A percentile compares a stretch with the other conserved stretches of the same genome.
Conservation (phyloP, 2,329 filamentous ascomycete genomes). For the Aspergillus aculeatinus region DNA sequence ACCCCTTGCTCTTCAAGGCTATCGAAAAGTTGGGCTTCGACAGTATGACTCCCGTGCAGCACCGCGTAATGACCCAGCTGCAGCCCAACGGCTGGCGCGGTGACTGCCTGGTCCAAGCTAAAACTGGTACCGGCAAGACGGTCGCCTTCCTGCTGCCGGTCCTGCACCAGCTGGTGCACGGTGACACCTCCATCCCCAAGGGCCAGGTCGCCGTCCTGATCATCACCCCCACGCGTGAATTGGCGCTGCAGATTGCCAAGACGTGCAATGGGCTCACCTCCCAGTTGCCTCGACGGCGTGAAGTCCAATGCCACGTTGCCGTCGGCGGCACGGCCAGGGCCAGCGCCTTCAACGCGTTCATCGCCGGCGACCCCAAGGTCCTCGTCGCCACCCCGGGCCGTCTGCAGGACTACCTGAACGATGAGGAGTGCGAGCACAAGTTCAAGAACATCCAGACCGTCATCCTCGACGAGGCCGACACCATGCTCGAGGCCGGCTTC, state of each 20-base stretch:
- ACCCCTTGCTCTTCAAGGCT: slow-evolving; percentile 33
- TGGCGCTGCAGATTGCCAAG: slow-evolving; percentile 52
- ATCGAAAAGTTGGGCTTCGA: slow-evolving; percentile 35
- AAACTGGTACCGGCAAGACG: slow-evolving; percentile 53
- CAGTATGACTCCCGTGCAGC: slow-evolving; percentile 56
- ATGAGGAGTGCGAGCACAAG: slow-evolving; percentile 43
- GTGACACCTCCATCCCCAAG: slow-evolving; percentile 23
- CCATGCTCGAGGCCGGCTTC: slow-evolving; percentile 43
- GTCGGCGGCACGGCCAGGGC: slow-evolving; percentile 41
- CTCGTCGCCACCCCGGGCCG: slow-evolving; percentile 52
- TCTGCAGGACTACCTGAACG: slow-evolving; percentile 48
- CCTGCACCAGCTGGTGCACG: slow-evolving; percentile 46
- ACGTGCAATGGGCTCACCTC: slow-evolving; percentile 46
- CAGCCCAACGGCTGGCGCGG: slow-evolving; percentile 43
- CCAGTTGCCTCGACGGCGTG: slow-evolving; percentile 31
- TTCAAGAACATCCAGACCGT: slow-evolving; percentile 51
- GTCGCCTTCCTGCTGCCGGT: slow-evolving; percentile 51
- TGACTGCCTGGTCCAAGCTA: slow-evolving; percentile 56
- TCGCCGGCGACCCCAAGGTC: slow-evolving; percentile 34
- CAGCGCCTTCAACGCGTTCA: slow-evolving; percentile 28
- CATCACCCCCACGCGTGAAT: slow-evolving; percentile 50
- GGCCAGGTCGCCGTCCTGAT: slow-evolving; percentile 48
- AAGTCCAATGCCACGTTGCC: slow-evolving; percentile 46
- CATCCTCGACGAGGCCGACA: slow-evolving; percentile 47
- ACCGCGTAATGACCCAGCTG: slow-evolving; percentile 53